A percentile compares a stretch with the other conserved stretches of the same genome.
Evolutionary conservation across 345 rosid species (phyloP).

Genomic region (Dipteronia sinensis): DNA sequence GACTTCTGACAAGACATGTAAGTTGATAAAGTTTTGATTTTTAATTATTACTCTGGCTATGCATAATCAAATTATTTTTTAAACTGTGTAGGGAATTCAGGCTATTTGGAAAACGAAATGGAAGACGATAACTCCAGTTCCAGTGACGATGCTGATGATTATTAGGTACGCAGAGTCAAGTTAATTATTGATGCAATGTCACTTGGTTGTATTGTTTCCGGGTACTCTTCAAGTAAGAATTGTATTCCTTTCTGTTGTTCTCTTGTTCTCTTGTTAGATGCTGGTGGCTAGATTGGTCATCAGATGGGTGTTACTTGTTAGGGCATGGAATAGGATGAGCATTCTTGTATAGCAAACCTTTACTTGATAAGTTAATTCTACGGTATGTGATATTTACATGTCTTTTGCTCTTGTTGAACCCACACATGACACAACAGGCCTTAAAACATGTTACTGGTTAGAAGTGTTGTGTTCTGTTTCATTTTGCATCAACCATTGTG

Average conservation of each 20-base stretch:
- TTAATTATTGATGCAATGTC: not conserved
- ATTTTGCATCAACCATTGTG: no score
- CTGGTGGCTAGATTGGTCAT: not conserved
- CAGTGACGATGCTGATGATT: conserved; percentile 25
- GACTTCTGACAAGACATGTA: conserved; percentile 22
- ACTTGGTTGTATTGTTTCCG: not conserved
- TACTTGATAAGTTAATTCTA: not conserved
- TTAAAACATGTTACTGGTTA: not conserved
- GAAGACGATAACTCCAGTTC: conserved; percentile 29
- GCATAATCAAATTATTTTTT: not conserved
- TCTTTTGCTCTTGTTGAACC: not conserved
- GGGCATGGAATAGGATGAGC: not conserved
- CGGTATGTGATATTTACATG: not conserved
- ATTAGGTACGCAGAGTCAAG: conserved; percentile 10
- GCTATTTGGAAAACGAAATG: conserved; percentile 7
- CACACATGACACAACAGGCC: no score
- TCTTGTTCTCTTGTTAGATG: not conserved
- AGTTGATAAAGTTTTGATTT: conserved; percentile 2
- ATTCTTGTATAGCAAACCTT: not conserved
- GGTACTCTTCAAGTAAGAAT: not conserved
- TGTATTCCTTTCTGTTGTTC: not conserved
- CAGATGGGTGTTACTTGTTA: not conserved
- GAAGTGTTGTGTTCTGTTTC: not conserved
- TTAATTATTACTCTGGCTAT: not conserved
- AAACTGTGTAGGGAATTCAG: conserved; percentile 11